Evolutionary conservation across 1,139 yeast species (phyloP), one percentile per base, ranked within the genome.

Genomic region (Blastobotrys capitulatus): DNA sequence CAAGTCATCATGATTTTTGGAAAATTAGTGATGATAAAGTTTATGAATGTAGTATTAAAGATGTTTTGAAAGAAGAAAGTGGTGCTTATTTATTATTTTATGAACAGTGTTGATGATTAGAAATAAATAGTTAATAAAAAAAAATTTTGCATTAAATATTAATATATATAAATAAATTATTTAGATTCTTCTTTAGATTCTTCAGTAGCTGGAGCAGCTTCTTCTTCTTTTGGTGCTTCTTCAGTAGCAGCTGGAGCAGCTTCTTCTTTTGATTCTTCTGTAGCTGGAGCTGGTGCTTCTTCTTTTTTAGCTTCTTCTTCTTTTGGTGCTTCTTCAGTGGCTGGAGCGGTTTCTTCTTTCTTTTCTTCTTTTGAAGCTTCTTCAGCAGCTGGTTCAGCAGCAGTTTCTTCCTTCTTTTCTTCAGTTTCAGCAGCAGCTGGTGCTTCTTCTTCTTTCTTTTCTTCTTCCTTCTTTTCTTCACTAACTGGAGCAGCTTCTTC

Each of bases 81-180:
- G 86, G 86, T 19, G 96, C 81, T 2, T 90, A 90, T 66, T 78
- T 90, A 83, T 69, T 90, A 52, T 84, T 86, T 60, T 90, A 86
- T 62, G 96, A 90, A 41, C 37, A 42, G 6, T 42, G 36, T 31
- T 41, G 29, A 12, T n/a, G n/a, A 19, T 31, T n/a, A 20, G 40
- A n/a, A 42, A 8, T 16, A 36, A 37, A 25, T 18, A 5, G 7
- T 15, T 15, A 15, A 15, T 5, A 32, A 32, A 32, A 32, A 32
- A 15, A 3, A 41, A 4, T 16, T 15, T n/a, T n/a, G 20, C n/a
- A 25, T 22, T 29, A 19, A 35, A 20, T 22, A 15, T 20, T 38
- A n/a, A n/a, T n/a, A n/a, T n/a, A n/a, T n/a, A 41, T 41, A 41
- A 41, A 34, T 42, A 35, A 34, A 29, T 42, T 41, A 41, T 16